Evolutionary conservation across 2,329 filamentous ascomycete species (phyloP), one percentile per base, ranked within the genome.

Genomic region (Shiraia bambusicola): DNA sequence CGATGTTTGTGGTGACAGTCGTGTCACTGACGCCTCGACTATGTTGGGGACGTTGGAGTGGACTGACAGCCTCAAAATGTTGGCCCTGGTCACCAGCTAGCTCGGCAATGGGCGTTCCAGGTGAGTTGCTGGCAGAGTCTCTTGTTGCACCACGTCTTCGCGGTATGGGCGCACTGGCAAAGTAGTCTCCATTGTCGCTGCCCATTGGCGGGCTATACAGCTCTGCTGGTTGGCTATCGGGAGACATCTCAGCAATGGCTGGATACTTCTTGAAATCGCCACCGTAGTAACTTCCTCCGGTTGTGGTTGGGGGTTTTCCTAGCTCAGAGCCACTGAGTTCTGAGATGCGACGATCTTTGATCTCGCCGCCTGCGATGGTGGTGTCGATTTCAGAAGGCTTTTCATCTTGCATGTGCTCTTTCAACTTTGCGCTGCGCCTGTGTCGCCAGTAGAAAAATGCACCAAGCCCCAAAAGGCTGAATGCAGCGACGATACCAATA

Each of bases 321-420:
- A 50, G 30, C 9, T 65, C 54, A 2, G 63, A 65, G n/a, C 63
- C 61, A 10, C 48, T 58, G n/a, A 67, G 59, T 33, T 69, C 65
- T 10, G 60, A 66, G 19, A 65, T 45, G 16, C 59, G 59, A 17
- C 59, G 59, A 33, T 59, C 46, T 38, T 64, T 67, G 42, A 63
- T 45, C 47, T 67, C 54, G 13, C 54, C 44, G 8, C 53, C 61
- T 8, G 58, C 59, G n/a, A 37, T 31, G 0, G 45, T 50, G 5
- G 63, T 65, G 31, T 65, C 62, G n/a, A 65, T 59, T 5, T 65
- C 61, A 7, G 45, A 42, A 0, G 52, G 30, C 28, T 53, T 51
- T 9, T 43, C 40, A 29, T 55, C 42, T 4, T 56, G 33, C 34
- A 45, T 30, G 2, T 27, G 32, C 0, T 29, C 24, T 9, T 41